These are phyloP conservation scores for Rhodotorula paludigena DNA, from an alignment of 768 basidiomycete genomes.

Conservation along the genomic window DNA sequence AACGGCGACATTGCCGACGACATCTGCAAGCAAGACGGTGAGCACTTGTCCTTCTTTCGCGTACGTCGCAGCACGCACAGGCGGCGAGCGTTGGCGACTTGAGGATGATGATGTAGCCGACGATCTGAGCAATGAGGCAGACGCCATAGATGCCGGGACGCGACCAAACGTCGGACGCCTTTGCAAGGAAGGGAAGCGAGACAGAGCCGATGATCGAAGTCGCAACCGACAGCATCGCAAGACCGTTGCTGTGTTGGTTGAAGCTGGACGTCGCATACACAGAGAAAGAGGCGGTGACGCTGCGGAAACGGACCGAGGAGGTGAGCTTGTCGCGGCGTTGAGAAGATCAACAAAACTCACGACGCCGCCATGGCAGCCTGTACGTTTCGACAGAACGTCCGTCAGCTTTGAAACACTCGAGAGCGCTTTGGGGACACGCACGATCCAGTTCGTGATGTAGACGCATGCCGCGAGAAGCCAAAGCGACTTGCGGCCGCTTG, in stretches of 20 bases:
- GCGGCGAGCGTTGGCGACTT: constrained; percentile 35
- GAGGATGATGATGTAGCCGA: constrained; percentile 45
- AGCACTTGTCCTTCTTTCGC: no score
- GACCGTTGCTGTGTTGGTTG: constrained; percentile 39
- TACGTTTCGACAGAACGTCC: no score
- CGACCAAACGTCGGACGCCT: constrained; percentile 42
- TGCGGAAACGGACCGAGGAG: background rate
- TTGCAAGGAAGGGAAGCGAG: constrained; percentile 34
- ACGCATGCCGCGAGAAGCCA: background rate
- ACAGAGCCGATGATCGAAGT: constrained; percentile 43
- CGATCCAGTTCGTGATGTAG: background rate
- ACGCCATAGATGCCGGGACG: constrained; percentile 41
- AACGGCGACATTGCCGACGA: constrained; percentile 42
- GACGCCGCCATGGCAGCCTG: no score
- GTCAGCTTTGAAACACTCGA: background rate
- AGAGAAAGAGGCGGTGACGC: constrained; percentile 6
- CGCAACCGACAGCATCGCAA: constrained; percentile 43
- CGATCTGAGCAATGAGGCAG: constrained; percentile 41
- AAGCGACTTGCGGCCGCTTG: constrained; percentile 9
- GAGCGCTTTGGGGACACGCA: background rate
- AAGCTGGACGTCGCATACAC: constrained; percentile 45
- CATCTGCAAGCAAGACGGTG: no score
- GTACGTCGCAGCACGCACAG: no score
- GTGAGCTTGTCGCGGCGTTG: no score
- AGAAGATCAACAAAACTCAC: no score